Conservation (phyloP, 1,284 basidiomycete species). For the Flammula alnicola region DNA sequence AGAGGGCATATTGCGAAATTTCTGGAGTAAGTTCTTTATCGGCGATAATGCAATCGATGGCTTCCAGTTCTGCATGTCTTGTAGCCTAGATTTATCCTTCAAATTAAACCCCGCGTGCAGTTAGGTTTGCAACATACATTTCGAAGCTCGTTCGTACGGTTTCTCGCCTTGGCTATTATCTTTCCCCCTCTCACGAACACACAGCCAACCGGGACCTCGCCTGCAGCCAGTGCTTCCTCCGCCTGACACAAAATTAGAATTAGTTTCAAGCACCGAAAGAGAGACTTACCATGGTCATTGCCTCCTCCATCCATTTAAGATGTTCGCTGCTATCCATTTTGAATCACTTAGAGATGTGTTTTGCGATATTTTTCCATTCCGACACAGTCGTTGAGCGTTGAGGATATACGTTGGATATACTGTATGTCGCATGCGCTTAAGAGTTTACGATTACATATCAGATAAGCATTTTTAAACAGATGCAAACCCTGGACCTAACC, state of each 20-base stretch:
- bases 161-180: conserved; percentile 87
- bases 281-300: conserved; percentile 54
- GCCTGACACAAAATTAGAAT: conserved; percentile 50
- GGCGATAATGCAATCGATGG: conserved; percentile 88
- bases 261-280: background rate
- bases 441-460: too few species aligned
- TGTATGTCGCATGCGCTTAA: too few species aligned
- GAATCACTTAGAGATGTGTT: background rate
- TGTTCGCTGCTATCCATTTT: conserved; percentile 14
- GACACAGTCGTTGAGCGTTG: too few species aligned
- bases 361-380: background rate
- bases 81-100: conserved; percentile 70
- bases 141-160: conserved; percentile 92
- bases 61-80: conserved; percentile 96
- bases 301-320: conserved; percentile 54
- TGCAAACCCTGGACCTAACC: too few species aligned
- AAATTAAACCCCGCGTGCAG: background rate
- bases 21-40: conserved; percentile 61
- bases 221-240: conserved; percentile 82
- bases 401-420: too few species aligned
- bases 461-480: too few species aligned
- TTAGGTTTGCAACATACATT: conserved; percentile 62
- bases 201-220: conserved; percentile 97
- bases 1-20: conserved; percentile 63
- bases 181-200: conserved; percentile 84